phyloP scores from a whole-genome alignment of 768 basidiomycete genomes.

The Tricholoma sp. region DNA sequence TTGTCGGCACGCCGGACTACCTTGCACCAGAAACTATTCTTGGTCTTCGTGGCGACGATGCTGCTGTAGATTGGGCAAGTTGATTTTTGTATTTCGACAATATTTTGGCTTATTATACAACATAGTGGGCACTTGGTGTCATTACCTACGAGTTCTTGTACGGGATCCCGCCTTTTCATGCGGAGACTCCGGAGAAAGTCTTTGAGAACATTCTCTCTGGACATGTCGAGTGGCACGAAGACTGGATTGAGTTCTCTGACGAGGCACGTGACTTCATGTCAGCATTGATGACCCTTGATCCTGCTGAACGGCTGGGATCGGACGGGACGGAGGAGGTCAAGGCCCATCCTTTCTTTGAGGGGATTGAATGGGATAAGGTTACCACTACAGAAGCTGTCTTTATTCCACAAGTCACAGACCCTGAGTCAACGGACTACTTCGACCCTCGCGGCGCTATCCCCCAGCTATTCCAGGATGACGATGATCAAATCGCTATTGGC shows the following conservation, averaged over 20 bases:
- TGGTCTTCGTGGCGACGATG: conserved; percentile 92
- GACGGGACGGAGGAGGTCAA: conserved; percentile 92
- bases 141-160: conserved; percentile 98
- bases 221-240: conserved; percentile 93
- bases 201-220: conserved; percentile 98
- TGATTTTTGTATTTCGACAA: background rate
- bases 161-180: conserved; percentile 96
- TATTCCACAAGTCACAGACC: conserved; percentile 91
- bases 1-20: conserved; percentile 98
- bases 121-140: conserved; percentile 95
- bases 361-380: conserved; percentile 91
- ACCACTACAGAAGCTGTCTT: conserved; percentile 88
- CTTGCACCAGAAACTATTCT: conserved; percentile 94
- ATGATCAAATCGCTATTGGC: conserved; percentile 57
- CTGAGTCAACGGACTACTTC: conserved; percentile 99
- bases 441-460: conserved; percentile 91
- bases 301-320: conserved; percentile 73
- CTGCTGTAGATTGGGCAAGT: conserved; percentile 93
- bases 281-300: conserved; percentile 76
- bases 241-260: conserved; percentile 79
- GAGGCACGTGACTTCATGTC: conserved; percentile 91
- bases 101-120: conserved; percentile 14
- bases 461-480: conserved; percentile 91
- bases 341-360: conserved; percentile 82
- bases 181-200: conserved; percentile 93